phyloP scores from a whole-genome alignment of 2,329 filamentous ascomycete genomes.

The Exophiala calicioides region DNA sequence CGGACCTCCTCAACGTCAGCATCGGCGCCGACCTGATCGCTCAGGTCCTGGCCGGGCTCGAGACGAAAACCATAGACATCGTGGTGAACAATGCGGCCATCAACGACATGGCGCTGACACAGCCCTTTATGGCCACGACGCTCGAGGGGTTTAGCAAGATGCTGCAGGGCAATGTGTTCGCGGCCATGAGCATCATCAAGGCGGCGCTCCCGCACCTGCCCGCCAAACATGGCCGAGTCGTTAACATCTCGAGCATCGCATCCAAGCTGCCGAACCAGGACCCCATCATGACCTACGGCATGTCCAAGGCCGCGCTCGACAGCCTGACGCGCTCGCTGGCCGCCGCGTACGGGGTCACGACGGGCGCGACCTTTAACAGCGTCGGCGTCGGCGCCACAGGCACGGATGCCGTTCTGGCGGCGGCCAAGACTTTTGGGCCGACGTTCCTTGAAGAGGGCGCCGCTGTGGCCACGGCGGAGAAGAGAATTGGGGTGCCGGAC shows the following conservation, averaged over 20 bases:
- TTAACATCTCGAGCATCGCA: slow-evolving; percentile 22
- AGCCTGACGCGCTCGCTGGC: slow-evolving; percentile 24
- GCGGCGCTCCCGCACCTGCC: slow-evolving; percentile 13
- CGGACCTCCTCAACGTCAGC: slow-evolving; percentile 7
- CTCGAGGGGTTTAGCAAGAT: slow-evolving; percentile 6
- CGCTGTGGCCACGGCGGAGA: slow-evolving; percentile 34
- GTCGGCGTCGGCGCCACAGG: not conserved
- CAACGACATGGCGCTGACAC: slow-evolving; percentile 2
- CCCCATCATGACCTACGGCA: slow-evolving; percentile 23
- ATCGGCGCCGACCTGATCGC: slow-evolving; percentile 12
- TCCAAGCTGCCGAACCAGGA: slow-evolving; percentile 5
- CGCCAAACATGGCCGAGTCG: slow-evolving; percentile 14
- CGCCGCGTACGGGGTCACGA: not conserved
- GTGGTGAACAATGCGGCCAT: slow-evolving; percentile 18
- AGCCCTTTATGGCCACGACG: slow-evolving; percentile 7
- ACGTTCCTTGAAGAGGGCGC: slow-evolving; percentile 48
- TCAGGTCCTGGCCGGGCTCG: slow-evolving; percentile 5
- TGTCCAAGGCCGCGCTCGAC: slow-evolving; percentile 38
- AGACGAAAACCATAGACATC: slow-evolving; percentile 12
- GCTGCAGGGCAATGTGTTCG: slow-evolving; percentile 20
- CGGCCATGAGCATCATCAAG: slow-evolving; percentile 15
- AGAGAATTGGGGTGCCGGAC: slow-evolving; percentile 45
- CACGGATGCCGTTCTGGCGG: slow-evolving; percentile 31
- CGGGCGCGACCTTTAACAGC: not conserved
- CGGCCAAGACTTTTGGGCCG: slow-evolving; percentile 45